These are phyloP conservation scores for Babesia ovis DNA, from an alignment of 169 alveolate genomes.

Conservation along the genomic window DNA sequence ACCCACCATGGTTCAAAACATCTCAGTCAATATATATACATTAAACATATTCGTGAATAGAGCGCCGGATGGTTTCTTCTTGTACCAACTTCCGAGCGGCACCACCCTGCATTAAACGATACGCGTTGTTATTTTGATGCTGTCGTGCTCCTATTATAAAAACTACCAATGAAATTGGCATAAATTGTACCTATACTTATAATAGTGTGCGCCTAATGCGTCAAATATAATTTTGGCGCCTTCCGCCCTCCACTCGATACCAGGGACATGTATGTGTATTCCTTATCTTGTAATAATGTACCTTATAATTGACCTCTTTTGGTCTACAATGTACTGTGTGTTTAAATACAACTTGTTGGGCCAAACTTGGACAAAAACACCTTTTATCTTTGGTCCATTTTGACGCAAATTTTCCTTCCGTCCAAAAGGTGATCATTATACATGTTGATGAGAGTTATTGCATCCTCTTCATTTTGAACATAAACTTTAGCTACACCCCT, in stretches of 20 bases:
- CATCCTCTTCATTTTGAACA: conserved; percentile 53
- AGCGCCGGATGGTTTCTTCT: not conserved
- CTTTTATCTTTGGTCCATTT: conserved; percentile 8
- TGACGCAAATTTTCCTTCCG: conserved; percentile 62
- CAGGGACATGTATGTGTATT: not conserved
- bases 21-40: not conserved
- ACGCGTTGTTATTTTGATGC: not conserved
- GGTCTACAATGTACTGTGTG: not conserved
- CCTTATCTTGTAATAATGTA: not conserved
- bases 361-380: not conserved
- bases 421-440: conserved; percentile 59
- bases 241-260: not conserved
- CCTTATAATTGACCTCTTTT: not conserved
- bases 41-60: not conserved
- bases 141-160: not conserved
- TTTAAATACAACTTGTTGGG: not conserved
- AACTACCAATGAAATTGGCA: not conserved
- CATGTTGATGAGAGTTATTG: conserved; percentile 47
- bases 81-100: not conserved
- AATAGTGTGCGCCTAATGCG: not conserved
- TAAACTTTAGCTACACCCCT: conserved; percentile 64
- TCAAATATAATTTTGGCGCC: not conserved
- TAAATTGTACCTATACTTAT: not conserved
- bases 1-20: not conserved
- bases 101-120: not conserved